Percentiles rank a stretch among this genome's conserved stretches.
Conservation (phyloP, 2,329 filamentous ascomycete species). For the Venturia nashicola region DNA sequence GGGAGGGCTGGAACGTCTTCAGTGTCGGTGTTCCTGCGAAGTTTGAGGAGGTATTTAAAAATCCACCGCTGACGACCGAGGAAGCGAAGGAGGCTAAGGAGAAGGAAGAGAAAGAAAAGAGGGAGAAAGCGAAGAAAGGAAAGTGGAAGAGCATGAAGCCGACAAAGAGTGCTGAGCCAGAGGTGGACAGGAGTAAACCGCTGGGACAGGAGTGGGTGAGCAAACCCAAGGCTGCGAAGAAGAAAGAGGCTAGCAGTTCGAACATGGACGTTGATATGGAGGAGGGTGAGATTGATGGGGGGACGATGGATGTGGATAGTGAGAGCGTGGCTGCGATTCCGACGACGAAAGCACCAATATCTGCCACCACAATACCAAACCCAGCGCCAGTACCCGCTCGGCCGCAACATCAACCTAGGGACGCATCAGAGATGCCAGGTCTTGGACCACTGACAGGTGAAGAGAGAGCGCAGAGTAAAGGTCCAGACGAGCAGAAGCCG, state of each 20-base stretch:
- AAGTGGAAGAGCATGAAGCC: slow-evolving; percentile 14
- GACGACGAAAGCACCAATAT: not conserved
- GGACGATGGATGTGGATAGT: slow-evolving; percentile 13
- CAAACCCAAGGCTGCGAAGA: not conserved
- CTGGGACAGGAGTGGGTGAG: slow-evolving; percentile 14
- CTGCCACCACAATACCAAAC: not conserved
- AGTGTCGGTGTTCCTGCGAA: slow-evolving; percentile 6
- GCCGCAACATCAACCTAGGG: not conserved
- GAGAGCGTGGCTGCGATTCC: not conserved
- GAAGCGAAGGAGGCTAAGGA: slow-evolving; percentile 17
- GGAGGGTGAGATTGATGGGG: slow-evolving; percentile 10
- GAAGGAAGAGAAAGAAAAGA: slow-evolving; percentile 25
- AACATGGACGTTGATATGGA: not conserved
- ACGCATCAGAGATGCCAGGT: not conserved
- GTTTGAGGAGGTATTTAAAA: slow-evolving; percentile 10
- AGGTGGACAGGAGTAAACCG: slow-evolving; percentile 28
- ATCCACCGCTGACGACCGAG: slow-evolving; percentile 17
- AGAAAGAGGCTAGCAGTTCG: not conserved
- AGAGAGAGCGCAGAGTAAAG: not conserved
- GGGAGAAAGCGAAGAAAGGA: slow-evolving; percentile 24
- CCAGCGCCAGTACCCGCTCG: not conserved
- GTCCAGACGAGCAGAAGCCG: not conserved
- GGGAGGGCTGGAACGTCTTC: slow-evolving; percentile 22
- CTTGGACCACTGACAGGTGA: slow-evolving; percentile 2
- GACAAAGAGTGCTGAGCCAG: slow-evolving; percentile 12